A percentile compares a stretch with the other conserved stretches of the same genome.
Conservation (phyloP, 2,329 filamentous ascomycete genomes). For the Lasiodiplodia gonubiensis region DNA sequence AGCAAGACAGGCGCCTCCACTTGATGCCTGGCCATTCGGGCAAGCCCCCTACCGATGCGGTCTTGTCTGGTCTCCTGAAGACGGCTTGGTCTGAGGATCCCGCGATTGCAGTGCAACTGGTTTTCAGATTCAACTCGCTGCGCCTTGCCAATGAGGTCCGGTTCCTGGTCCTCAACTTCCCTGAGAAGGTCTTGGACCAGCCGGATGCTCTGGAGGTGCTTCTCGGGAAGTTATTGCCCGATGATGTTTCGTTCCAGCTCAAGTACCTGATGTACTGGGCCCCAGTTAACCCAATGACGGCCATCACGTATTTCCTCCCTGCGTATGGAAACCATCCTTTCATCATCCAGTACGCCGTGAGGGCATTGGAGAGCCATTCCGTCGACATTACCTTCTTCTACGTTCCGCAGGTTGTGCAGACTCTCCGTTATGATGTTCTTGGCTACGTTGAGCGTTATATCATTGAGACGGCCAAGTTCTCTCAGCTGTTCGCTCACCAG, state of each 20-base stretch:
- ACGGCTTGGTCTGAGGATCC: conserved; percentile 89
- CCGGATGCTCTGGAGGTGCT: conserved; percentile 84
- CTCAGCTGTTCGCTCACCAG: conserved; percentile 97
- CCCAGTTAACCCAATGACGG: conserved; percentile 88
- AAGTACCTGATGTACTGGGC: conserved; percentile 96
- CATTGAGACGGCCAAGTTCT: conserved; percentile 93
- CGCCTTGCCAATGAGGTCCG: conserved; percentile 78
- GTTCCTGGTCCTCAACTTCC: conserved; percentile 78
- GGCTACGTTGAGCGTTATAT: conserved; percentile 98
- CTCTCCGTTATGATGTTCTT: conserved; percentile 86
- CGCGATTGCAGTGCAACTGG: conserved; percentile 84
- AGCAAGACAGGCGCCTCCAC: conserved; percentile 63
- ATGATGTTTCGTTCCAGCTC: conserved; percentile 81
- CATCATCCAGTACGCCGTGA: conserved; percentile 95
- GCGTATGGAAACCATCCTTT: conserved; percentile 90
- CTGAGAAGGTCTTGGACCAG: conserved; percentile 80
- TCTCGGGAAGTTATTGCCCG: conserved; percentile 75
- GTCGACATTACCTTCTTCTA: conserved; percentile 99
- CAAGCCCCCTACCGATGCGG: conserved; percentile 51
- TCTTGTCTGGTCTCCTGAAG: conserved; percentile 69
- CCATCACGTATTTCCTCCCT: conserved; percentile 91
- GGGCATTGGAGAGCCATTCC: conserved; percentile 88
- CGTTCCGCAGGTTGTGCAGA: conserved; percentile 96
- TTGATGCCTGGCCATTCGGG: conserved; percentile 52
- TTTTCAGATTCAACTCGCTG: conserved; percentile 76